phyloP scores from a whole-genome alignment of 2,329 filamentous ascomycete genomes.

The Apiospora koreana region DNA sequence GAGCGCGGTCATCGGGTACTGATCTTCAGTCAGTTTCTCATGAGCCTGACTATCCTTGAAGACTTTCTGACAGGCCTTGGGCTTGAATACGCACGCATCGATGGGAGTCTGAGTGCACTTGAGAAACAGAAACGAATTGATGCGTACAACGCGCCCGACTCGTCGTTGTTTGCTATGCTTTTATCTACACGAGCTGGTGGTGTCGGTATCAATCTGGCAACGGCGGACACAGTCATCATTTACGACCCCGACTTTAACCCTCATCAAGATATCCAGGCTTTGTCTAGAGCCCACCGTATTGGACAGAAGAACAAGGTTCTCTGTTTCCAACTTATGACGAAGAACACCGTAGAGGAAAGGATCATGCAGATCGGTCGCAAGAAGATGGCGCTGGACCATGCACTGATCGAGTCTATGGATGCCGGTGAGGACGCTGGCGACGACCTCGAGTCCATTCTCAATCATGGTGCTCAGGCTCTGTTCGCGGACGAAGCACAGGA shows the following conservation, averaged over 20 bases:
- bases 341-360: conserved; percentile 86
- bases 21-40: conserved; percentile 93
- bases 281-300: conserved; percentile 93
- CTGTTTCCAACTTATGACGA: conserved; percentile 92
- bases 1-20: conserved; percentile 87
- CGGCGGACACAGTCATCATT: conserved; percentile 96
- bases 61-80: conserved; percentile 83
- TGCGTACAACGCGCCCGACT: conserved; percentile 84
- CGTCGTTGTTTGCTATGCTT: conserved; percentile 83
- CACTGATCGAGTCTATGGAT: conserved; percentile 90
- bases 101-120: conserved; percentile 77
- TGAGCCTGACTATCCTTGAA: conserved; percentile 85
- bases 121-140: conserved; percentile 96
- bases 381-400: conserved; percentile 95
- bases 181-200: conserved; percentile 93
- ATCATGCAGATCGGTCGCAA: conserved; percentile 95
- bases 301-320: conserved; percentile 95
- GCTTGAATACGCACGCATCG: conserved; percentile 75
- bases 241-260: conserved; percentile 97
- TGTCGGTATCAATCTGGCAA: conserved; percentile 96
- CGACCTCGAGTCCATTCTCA: conserved; percentile 85
- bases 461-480: conserved; percentile 82
- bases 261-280: conserved; percentile 94
- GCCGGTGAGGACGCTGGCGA: conserved; percentile 75
- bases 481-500: conserved; percentile 74